Evolutionary conservation across 768 basidiomycete species (phyloP).

Genomic region (Boletellus ananas): DNA sequence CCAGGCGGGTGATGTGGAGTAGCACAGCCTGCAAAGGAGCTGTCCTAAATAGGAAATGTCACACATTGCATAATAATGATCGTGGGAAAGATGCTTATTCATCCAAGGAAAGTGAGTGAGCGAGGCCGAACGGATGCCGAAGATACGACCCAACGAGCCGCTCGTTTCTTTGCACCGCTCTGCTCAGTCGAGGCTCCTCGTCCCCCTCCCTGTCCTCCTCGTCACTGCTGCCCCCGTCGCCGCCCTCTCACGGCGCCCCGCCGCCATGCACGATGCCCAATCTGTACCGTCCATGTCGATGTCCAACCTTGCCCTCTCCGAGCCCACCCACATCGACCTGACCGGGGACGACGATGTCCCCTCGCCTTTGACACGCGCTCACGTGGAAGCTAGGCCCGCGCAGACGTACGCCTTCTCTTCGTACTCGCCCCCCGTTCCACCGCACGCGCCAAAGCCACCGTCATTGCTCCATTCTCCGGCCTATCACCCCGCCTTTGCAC

Average conservation of each 20-base stretch:
- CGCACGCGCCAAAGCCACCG: conserved; percentile 24
- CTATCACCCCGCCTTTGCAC: conserved; percentile 53
- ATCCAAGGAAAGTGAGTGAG: conserved; percentile 10
- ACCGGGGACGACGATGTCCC: conserved; percentile 64
- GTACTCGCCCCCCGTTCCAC: conserved; percentile 22
- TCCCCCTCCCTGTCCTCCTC: neutral
- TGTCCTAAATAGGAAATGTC: conserved; percentile 20
- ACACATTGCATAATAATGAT: conserved; percentile 3
- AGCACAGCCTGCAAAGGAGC: neutral
- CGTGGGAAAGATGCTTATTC: conserved; percentile 26
- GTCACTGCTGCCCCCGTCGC: neutral
- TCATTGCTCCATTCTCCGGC: conserved; percentile 22
- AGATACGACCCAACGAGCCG: conserved; percentile 20
- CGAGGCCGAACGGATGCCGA: conserved; percentile 25
- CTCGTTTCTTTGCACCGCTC: conserved; percentile 15
- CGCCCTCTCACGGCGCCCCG: conserved; percentile 2
- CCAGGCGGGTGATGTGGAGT: conserved; percentile 19
- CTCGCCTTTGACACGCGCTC: conserved; percentile 25
- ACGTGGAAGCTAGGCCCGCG: conserved; percentile 39
- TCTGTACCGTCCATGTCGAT: conserved; percentile 32
- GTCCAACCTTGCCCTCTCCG: conserved; percentile 35
- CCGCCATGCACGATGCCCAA: conserved; percentile 28
- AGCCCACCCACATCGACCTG: conserved; percentile 63
- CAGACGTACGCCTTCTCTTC: conserved; percentile 22
- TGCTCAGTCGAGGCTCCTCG: neutral